A percentile compares a stretch with the other conserved stretches of the same genome.
These are phyloP conservation scores for Cutaneotrichosporon spelunceum DNA, from an alignment of 1,284 basidiomycete species.

Conservation along the genomic window DNA sequence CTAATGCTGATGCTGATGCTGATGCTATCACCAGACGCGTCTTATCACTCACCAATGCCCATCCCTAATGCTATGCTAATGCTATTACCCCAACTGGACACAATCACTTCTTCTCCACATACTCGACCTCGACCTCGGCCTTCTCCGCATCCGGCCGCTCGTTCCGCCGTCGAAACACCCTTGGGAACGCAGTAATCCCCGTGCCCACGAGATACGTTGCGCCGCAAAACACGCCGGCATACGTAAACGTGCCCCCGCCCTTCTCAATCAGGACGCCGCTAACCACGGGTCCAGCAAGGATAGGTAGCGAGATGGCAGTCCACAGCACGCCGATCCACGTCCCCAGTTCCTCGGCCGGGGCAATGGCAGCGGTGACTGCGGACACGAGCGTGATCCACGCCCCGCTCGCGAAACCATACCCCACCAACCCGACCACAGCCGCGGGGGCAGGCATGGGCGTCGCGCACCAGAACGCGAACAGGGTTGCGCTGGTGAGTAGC, in stretches of 20 bases:
- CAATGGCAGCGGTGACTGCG: constrained; percentile 39
- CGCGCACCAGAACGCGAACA: constrained; percentile 29
- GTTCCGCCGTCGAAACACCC: background rate
- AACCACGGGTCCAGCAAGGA: constrained; percentile 43
- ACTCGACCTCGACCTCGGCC: background rate
- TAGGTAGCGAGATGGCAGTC: constrained; percentile 32
- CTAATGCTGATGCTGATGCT: too few species aligned
- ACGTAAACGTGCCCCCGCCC: constrained; percentile 26
- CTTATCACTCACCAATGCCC: too few species aligned
- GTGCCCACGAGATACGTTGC: constrained; percentile 31
- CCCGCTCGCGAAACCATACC: constrained; percentile 40
- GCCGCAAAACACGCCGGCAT: constrained; percentile 40
- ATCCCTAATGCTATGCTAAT: too few species aligned
- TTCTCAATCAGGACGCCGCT: constrained; percentile 32
- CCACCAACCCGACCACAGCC: constrained; percentile 32
- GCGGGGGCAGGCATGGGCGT: constrained; percentile 26
- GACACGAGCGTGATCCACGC: constrained; percentile 45
- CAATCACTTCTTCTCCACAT: background rate
- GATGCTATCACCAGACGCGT: too few species aligned
- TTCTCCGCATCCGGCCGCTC: background rate
- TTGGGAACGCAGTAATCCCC: constrained; percentile 18
- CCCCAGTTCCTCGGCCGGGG: constrained; percentile 41
- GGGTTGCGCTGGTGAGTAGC: constrained; percentile 16
- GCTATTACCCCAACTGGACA: too few species aligned
- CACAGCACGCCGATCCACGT: constrained; percentile 47